Evolutionary conservation across 2,329 filamentous ascomycete species (phyloP).

Genomic region (Cyphellophora europaea): DNA sequence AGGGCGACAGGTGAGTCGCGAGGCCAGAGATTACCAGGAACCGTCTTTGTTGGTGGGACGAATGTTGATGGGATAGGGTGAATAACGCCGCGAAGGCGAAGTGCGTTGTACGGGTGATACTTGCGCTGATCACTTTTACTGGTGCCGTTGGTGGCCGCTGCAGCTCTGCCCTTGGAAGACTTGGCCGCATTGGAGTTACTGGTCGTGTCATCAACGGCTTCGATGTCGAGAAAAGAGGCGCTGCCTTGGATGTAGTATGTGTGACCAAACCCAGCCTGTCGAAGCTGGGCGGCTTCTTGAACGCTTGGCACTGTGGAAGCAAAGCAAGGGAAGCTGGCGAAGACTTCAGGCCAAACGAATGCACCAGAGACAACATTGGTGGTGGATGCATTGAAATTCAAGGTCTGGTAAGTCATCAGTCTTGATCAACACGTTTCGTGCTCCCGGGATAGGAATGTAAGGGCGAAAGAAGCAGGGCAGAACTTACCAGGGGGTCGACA

Average conservation of each 20-base stretch:
- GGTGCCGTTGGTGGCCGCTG: not conserved
- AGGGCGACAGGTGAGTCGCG: too few relatives aligned
- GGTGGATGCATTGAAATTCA: constrained; percentile 11
- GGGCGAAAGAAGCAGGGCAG: not conserved
- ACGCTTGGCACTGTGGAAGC: constrained; percentile 8
- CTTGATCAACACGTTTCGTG: too few relatives aligned
- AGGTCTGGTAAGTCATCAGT: too few relatives aligned
- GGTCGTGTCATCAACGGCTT: too few relatives aligned
- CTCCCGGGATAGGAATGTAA: not conserved
- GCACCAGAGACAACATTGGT: constrained; percentile 8
- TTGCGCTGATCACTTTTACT: not conserved
- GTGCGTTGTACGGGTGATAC: constrained; percentile 15
- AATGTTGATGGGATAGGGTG: constrained; percentile 20
- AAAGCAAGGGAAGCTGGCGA: constrained; percentile 14
- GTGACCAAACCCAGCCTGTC: not conserved
- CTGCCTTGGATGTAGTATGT: constrained; percentile 9
- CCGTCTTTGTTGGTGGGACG: too few relatives aligned
- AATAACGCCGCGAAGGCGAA: constrained; percentile 25
- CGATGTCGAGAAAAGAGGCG: constrained; percentile 14
- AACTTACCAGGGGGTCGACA: constrained; percentile 15
- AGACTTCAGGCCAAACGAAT: constrained; percentile 14
- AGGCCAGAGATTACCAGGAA: too few relatives aligned
- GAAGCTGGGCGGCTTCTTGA: not conserved
- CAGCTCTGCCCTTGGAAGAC: not conserved
- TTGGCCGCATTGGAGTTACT: too few relatives aligned